Evolutionary conservation across 2,329 filamentous ascomycete species (phyloP).

Genomic region (Alternaria angustiovoidea): DNA sequence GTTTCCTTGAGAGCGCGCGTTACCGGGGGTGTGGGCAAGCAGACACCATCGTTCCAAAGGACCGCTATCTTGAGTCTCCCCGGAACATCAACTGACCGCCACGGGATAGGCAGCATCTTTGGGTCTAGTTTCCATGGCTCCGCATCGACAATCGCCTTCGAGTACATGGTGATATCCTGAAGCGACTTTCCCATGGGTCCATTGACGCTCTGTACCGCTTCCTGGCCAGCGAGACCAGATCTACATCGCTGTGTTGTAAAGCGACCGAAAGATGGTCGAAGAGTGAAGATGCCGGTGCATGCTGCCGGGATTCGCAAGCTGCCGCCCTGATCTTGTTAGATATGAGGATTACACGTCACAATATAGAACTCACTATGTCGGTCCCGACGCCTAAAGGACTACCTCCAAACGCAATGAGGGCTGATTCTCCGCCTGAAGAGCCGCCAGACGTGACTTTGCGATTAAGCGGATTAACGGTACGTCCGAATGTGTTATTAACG

Average conservation of each 20-base stretch:
- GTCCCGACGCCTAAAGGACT: conserved; percentile 69
- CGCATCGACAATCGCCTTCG: conserved; percentile 51
- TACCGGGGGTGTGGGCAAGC: conserved; percentile 62
- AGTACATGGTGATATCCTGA: conserved; percentile 58
- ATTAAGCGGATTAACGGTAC: conserved; percentile 69
- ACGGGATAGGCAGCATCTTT: conserved; percentile 62
- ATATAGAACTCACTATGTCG: conserved; percentile 60
- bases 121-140: conserved; percentile 64
- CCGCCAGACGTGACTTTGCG: conserved; percentile 68
- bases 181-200: conserved; percentile 68
- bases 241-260: conserved; percentile 65
- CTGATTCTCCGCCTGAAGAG: conserved; percentile 72
- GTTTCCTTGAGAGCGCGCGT: conserved; percentile 64
- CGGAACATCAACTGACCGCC: conserved; percentile 55
- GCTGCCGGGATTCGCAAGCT: conserved; percentile 65
- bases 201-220: conserved; percentile 70
- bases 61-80: conserved; percentile 67
- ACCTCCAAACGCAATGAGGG: conserved; percentile 67
- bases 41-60: conserved; percentile 60
- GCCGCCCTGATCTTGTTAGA: conserved; percentile 51
- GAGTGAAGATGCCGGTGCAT: conserved; percentile 65
- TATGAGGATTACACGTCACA: background rate
- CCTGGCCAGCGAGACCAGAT: conserved; percentile 70
- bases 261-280: conserved; percentile 65
- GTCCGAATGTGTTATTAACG: conserved; percentile 71